Base-by-base conservation (phyloP, 305 asterid genomes). In the Solanum hybrid region DNA sequence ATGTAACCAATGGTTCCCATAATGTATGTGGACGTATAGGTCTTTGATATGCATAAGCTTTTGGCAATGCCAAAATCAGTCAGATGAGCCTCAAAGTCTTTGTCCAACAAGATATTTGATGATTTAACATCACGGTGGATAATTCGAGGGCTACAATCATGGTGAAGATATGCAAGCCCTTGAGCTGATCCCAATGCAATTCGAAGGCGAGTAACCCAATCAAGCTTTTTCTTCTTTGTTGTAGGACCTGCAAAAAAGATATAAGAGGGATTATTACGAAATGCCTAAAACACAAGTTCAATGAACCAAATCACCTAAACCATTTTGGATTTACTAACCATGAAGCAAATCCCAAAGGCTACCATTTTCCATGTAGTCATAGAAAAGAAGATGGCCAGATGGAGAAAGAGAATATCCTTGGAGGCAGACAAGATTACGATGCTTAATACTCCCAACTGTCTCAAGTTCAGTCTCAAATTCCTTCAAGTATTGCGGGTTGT, bases 1-100 rank as follows among this genome's bases (percentile, higher is more conserved):
- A 97, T 96, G 91, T 97, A 97, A 76, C 99, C 99, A n/a, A 97
- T 97, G 10, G 99, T 97, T 37, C 99, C 99, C 97, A 96, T 93
- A 29, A 97, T 76, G 84, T 92, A 95, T 24, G 99, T 97, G 11
- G 99, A 96, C 20, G 98, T 97, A 80, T 95, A 94, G 65, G 98
- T 92, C 88, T 96, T 97, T 0, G 98, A 94, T 3, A 94, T 32
- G 92, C 99, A 96, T 10, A 97, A 84, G 90, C 93, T 95, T 95
- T 97, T 97, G 33, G 99, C 99, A 81, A 97, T 96, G 90, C 99
- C 99, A 39, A 97, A 97, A 89, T 97, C 99, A 1, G 99, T 96
- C 65, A 97, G 96, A 89, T 97, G 98, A 36, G 99, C 92, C 89
- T 96, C 98, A 20, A 91, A 94, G 90, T 97, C 98, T 88, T 92